Conservation (phyloP, 768 basidiomycete genomes). For the Paxillus ammoniavirescens region DNA sequence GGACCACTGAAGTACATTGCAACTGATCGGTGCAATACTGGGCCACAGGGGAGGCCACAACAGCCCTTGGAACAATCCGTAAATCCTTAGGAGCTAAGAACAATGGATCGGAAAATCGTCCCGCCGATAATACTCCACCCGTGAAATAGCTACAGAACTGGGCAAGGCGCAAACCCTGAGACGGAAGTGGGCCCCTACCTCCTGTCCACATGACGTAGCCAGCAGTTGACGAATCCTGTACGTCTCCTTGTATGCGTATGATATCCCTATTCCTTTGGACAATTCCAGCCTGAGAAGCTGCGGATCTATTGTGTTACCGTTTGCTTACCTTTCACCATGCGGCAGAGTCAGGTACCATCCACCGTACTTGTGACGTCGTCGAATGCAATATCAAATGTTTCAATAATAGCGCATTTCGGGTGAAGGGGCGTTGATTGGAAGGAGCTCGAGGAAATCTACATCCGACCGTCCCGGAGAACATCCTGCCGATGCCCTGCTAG, state of each 20-base stretch:
- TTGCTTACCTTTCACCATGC: background rate
- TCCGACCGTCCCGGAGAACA: too few species aligned
- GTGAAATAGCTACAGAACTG: background rate
- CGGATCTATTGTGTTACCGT: background rate
- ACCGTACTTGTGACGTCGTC: too few species aligned
- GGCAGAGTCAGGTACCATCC: too few species aligned
- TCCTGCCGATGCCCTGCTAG: background rate
- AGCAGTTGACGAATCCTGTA: conserved; percentile 5
- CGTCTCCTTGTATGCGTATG: background rate
- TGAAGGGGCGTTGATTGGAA: too few species aligned
- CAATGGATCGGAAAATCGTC: background rate
- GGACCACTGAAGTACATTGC: conserved; percentile 45
- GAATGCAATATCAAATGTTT: too few species aligned
- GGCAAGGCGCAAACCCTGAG: background rate
- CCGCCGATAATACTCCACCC: background rate
- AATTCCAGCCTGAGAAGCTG: background rate
- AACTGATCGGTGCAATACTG: background rate
- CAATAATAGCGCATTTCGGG: background rate
- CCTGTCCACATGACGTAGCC: background rate
- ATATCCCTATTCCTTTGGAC: background rate
- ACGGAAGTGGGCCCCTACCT: background rate
- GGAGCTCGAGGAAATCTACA: too few species aligned
- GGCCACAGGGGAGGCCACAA: background rate
- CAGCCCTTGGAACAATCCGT: background rate
- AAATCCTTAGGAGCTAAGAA: background rate